Conservation (phyloP, 176 grass and related monocot genomes). For the maize (Zea mays) region DNA sequence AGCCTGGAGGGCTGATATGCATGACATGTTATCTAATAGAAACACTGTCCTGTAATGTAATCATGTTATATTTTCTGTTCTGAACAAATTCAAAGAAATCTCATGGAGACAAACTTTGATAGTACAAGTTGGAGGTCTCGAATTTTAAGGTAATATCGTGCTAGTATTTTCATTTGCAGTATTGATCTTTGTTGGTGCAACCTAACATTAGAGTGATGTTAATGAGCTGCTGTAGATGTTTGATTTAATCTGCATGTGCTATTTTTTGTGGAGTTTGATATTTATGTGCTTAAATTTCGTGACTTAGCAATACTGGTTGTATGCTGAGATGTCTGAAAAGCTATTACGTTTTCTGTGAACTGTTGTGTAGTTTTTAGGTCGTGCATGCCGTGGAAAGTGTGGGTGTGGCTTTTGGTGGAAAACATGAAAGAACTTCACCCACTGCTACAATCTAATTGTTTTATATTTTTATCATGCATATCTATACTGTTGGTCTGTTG, state of each 20-base stretch:
- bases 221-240: neutral
- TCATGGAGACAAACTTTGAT: conserved; percentile 13
- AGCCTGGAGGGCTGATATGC: neutral
- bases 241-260: neutral
- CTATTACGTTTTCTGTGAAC: neutral
- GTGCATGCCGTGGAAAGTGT: neutral
- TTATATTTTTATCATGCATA: neutral
- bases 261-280: neutral
- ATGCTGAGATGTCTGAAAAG: conserved; percentile 15
- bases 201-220: conserved; percentile 10
- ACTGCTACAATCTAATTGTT: neutral
- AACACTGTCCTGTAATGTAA: neutral
- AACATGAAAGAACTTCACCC: neutral
- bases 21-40: conserved; percentile 14
- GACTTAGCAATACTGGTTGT: conserved; percentile 2
- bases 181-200: neutral
- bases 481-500: neutral
- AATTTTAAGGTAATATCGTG: neutral
- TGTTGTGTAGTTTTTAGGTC: neutral
- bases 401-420: neutral
- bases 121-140: neutral
- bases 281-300: neutral
- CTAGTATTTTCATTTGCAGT: neutral
- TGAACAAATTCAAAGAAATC: conserved; percentile 15
- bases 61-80: conserved; percentile 1